Base-by-base conservation (phyloP, 2,329 filamentous ascomycete genomes). In the Ambrosiella cleistominuta region DNA sequence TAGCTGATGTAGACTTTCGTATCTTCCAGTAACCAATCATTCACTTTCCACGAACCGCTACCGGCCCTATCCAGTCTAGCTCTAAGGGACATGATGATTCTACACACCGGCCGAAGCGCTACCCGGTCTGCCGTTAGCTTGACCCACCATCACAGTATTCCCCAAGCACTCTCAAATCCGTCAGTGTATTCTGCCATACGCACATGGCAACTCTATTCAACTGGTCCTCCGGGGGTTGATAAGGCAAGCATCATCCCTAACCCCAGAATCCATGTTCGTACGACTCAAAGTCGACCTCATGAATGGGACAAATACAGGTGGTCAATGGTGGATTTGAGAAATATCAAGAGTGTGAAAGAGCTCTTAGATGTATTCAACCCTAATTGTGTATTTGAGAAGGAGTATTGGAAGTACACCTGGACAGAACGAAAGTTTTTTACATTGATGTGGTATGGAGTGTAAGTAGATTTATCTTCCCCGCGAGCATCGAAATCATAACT, bases 361-460 rank as follows among this genome's bases (percentile, higher is more conserved):
- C 50, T 55, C 36, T 47, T 42, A 40, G 57, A 54, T 15, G 57
- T 47, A 42, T 36, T 59, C n/a, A 59, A 59, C 40, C 57, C 57
- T 40, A 59, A 59, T 36, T 59, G 52, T 40, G 27, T 59, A 13
- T 50, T 59, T 36, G 57, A 59, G 35, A 59, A 51, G 38, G 57
- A 54, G 15, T 59, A 59, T 42, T 59, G 57, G 57, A 54, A 54
- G 44, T 53, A 59, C 37, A 55, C 57, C 35, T 59, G 54, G 36
- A 50, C 42, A 15, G 27, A 42, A 39, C 54, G 54, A 27, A 59
- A 51, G 42, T 50, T 53, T 15, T 40, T 56, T 37, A 57, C 58
- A 11, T 35, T 57, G 37, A 54, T 55, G n/a, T 57, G 54, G 54
- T 60, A 57, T 42, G 37, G 50, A 17, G 45, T 60, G 58, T 60